Evolutionary conservation across 306 rosid genomes (phyloP), one percentile per base, ranked within the genome.

Genomic region (Trifolium pratense): DNA sequence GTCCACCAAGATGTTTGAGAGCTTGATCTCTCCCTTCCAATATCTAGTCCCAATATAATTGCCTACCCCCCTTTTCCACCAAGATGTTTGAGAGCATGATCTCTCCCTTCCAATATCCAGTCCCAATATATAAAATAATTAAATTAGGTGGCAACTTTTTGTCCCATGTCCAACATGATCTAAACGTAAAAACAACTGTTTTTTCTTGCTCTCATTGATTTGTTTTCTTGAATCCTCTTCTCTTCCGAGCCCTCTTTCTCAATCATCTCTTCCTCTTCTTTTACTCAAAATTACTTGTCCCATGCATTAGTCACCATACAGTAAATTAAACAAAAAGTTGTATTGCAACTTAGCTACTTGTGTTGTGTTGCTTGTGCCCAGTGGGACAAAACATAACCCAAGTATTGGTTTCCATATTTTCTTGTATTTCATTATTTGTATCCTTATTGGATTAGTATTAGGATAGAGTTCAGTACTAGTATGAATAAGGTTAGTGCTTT

Each of bases 401-500:
- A 60, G 40, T 40, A 12, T 29, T 29, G 64, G 5, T 58, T 58
- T 58, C 64, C 64, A 26, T 58, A 6, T 14, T 26, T 58, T 58
- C 39, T 58, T 58, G 32, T 58, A 58, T 58, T 58, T 26, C 64
- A 29, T 58, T 6, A 58, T 20, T 58, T 26, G 39, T 6, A 5
- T 58, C 18, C 17, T 29, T 58, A 15, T 60, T 31, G 23, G 6
- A 31, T 58, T 57, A 31, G 66, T 60, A 60, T 31, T 60, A 60
- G 66, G 43, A 60, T n/a, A 20, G 23, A 31, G 66, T 60, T 1
- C 16, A 31, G 23, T 16, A 34, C 9, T 60, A n/a, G 66, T 16
- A 60, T n/a, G 21, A 31, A 60, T 60, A 60, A 57, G 64, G 64
- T 57, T 60, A 60, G 43, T 31, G 42, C 42, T 29, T 16, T 31